A percentile compares a stretch with the other conserved stretches of the same genome.
phyloP scores from a whole-genome alignment of 2,329 filamentous ascomycete genomes.

The Fusarium subtropicale region DNA sequence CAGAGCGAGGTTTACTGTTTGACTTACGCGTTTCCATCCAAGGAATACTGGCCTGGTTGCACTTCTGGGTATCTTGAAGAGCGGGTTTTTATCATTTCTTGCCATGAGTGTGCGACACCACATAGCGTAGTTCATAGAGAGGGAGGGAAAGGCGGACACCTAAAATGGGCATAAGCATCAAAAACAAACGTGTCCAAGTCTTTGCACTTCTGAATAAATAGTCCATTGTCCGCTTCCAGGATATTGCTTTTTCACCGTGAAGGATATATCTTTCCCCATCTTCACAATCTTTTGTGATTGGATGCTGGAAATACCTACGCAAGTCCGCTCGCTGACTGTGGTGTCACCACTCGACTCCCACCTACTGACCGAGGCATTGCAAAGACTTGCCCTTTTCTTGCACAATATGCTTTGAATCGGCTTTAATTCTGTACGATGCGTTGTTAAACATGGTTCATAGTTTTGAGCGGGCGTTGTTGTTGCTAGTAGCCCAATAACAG shows the following conservation, averaged over 20 bases:
- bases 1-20: slow-evolving; percentile 15
- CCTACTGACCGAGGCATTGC: background rate
- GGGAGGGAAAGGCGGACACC: background rate
- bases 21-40: slow-evolving; percentile 28
- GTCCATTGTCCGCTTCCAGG: background rate
- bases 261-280: background rate
- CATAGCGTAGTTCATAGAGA: slow-evolving; percentile 1
- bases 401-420: background rate
- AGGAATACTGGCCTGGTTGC: slow-evolving; percentile 10
- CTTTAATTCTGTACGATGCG: slow-evolving; percentile 3
- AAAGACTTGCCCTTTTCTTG: background rate
- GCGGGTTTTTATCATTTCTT: slow-evolving; percentile 8
- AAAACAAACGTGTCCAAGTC: background rate
- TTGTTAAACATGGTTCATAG: background rate
- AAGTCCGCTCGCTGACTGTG: background rate
- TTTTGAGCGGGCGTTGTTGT: background rate
- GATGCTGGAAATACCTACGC: background rate
- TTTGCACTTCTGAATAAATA: slow-evolving; percentile 4
- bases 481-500: background rate
- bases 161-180: slow-evolving; percentile 8
- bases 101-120: background rate
- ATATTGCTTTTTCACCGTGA: background rate
- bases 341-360: background rate
- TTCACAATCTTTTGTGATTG: background rate
- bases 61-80: slow-evolving; percentile 26